Conservation (phyloP, 163 green algal species). For the Chlamydomonas reinhardtii region DNA sequence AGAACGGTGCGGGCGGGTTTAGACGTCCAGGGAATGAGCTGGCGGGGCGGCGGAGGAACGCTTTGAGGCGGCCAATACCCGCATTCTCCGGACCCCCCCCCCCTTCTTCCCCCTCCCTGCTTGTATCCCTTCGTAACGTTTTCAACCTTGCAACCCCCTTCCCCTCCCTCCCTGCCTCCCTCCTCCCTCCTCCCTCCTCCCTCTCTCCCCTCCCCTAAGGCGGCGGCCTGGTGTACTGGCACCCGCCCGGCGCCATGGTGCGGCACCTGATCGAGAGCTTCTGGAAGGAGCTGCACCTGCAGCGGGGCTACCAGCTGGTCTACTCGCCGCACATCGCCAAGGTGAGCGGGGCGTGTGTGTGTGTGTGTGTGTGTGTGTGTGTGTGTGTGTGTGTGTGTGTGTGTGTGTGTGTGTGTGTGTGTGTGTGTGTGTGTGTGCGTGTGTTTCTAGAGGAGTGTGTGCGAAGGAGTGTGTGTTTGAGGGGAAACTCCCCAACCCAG, state of each 20-base stretch:
- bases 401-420: too few relatives aligned
- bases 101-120: too few relatives aligned
- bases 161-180: neutral
- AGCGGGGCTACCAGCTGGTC: conserved; percentile 90
- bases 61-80: too few relatives aligned
- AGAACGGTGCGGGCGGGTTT: too few relatives aligned
- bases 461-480: too few relatives aligned
- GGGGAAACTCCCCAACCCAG: too few relatives aligned
- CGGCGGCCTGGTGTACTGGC: conserved; percentile 98
- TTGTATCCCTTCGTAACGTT: too few relatives aligned
- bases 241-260: conserved; percentile 93
- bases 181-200: neutral
- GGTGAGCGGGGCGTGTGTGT: conserved; percentile 1
- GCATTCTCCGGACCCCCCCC: too few relatives aligned
- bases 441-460: too few relatives aligned
- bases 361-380: conserved; percentile 75
- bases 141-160: neutral
- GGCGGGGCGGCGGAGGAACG: too few relatives aligned
- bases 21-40: too few relatives aligned
- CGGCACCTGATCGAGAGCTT: conserved; percentile 94
- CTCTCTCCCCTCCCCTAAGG: conserved; percentile 73
- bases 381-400: neutral
- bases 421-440: too few relatives aligned
- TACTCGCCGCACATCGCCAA: conserved; percentile 98
- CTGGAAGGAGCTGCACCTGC: conserved; percentile 96